Evolutionary conservation across 2,329 filamentous ascomycete genomes (phyloP).

Genomic region (Bipolaris zeicola): DNA sequence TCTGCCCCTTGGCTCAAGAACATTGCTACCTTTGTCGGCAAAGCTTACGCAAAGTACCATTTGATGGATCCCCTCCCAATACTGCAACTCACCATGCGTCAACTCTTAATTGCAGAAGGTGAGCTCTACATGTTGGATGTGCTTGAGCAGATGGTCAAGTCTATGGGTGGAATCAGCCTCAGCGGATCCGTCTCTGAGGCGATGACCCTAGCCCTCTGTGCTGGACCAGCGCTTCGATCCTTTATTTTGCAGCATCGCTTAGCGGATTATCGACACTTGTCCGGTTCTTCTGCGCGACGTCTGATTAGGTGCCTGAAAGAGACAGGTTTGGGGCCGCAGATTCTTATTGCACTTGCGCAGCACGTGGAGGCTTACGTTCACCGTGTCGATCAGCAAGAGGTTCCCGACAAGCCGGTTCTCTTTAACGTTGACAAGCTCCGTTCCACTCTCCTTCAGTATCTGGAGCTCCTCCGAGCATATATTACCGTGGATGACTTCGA

Average conservation of each 20-base stretch:
- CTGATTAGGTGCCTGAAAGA: conserved; percentile 80
- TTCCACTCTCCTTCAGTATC: conserved; percentile 81
- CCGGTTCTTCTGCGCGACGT: conserved; percentile 74
- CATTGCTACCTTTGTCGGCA: conserved; percentile 86
- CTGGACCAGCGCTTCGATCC: conserved; percentile 77
- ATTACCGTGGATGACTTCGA: conserved; percentile 79
- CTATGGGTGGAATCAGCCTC: conserved; percentile 92
- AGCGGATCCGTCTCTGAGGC: conserved; percentile 86
- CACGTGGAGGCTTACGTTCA: conserved; percentile 87
- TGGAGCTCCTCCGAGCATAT: conserved; percentile 85
- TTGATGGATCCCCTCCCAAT: conserved; percentile 84
- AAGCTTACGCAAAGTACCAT: conserved; percentile 84
- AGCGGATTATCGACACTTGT: conserved; percentile 80
- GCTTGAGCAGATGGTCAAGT: conserved; percentile 83
- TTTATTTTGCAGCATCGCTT: conserved; percentile 78
- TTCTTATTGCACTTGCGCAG: conserved; percentile 89
- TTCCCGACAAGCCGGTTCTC: conserved; percentile 86
- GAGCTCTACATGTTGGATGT: conserved; percentile 92
- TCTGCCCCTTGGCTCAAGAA: conserved; percentile 93
- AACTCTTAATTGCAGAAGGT: conserved; percentile 73
- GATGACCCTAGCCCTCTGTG: conserved; percentile 86
- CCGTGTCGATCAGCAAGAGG: conserved; percentile 71
- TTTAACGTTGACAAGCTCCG: conserved; percentile 91
- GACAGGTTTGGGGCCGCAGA: conserved; percentile 75
- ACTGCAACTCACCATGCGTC: conserved; percentile 85